Evolutionary conservation across 768 basidiomycete genomes (phyloP).

Genomic region (Lentinus brumalis): DNA sequence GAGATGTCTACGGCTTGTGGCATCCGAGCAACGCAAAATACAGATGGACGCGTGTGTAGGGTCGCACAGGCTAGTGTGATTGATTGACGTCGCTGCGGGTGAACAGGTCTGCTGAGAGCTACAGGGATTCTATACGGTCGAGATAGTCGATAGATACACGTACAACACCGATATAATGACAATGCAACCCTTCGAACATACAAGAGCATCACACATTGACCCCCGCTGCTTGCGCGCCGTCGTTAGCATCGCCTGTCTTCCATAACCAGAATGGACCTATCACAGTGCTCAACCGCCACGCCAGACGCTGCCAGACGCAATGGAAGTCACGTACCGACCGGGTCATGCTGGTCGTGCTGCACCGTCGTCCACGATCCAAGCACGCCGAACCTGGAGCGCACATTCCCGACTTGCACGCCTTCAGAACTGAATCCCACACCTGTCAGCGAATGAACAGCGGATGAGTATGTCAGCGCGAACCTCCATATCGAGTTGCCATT

Average conservation of each 20-base stretch:
- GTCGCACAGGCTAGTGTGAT: background rate
- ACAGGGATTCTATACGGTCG: too few relatives aligned
- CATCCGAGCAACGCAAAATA: too few relatives aligned
- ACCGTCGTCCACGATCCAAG: slow-evolving; percentile 56
- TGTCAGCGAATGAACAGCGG: background rate
- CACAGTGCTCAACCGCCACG: background rate
- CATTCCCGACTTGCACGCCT: slow-evolving; percentile 60
- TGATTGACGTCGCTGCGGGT: background rate
- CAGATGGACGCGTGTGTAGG: too few relatives aligned
- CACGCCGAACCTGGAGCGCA: slow-evolving; percentile 61
- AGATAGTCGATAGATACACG: too few relatives aligned
- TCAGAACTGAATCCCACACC: slow-evolving; percentile 45
- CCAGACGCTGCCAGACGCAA: background rate
- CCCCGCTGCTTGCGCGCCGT: background rate
- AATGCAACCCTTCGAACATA: too few relatives aligned
- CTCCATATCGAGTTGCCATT: slow-evolving; percentile 57
- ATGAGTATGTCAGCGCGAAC: slow-evolving; percentile 34
- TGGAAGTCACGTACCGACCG: slow-evolving; percentile 42
- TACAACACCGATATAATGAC: too few relatives aligned
- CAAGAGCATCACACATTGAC: too few relatives aligned
- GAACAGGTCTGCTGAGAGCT: too few relatives aligned
- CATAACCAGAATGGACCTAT: slow-evolving; percentile 35
- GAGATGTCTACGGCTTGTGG: too few relatives aligned
- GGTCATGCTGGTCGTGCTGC: slow-evolving; percentile 48
- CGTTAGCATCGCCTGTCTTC: slow-evolving; percentile 17